These are phyloP conservation scores for Xylaria multiplex DNA, from an alignment of 2,329 filamentous ascomycete species.

Conservation along the genomic window DNA sequence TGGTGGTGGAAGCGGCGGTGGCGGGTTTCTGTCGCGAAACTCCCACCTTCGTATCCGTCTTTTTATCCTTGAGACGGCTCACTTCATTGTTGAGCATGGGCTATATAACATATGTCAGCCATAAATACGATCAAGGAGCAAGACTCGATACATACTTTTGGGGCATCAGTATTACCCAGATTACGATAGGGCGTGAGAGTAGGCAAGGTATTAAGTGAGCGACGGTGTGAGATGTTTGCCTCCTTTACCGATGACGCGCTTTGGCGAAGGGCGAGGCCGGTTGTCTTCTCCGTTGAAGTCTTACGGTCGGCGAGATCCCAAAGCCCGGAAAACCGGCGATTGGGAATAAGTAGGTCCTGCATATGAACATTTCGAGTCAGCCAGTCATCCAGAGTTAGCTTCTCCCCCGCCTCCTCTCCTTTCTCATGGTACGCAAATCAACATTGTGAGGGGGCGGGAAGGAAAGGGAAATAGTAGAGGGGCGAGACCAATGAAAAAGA, in stretches of 20 bases:
- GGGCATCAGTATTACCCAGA: neutral
- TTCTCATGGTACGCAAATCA: neutral
- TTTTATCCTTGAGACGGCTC: neutral
- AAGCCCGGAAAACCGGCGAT: neutral
- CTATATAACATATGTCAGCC: conserved; percentile 17
- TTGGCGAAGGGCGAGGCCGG: neutral
- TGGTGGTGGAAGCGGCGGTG: neutral
- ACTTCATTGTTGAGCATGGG: neutral
- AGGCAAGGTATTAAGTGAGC: neutral
- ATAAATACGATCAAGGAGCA: neutral
- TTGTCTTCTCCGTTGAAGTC: neutral
- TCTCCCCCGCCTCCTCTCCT: too few relatives aligned
- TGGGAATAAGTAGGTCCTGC: conserved; percentile 6
- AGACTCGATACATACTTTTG: neutral
- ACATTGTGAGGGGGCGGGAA: neutral
- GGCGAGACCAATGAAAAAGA: neutral
- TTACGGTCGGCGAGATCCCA: neutral
- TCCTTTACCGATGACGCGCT: neutral
- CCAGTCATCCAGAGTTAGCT: neutral
- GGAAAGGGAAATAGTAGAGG: neutral
- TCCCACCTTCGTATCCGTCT: neutral
- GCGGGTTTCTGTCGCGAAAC: neutral
- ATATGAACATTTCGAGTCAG: neutral
- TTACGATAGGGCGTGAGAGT: neutral
- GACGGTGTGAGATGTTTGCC: neutral